Evolutionary conservation across 2,329 filamentous ascomycete species (phyloP).

Genomic region (Phialophora tarda): DNA sequence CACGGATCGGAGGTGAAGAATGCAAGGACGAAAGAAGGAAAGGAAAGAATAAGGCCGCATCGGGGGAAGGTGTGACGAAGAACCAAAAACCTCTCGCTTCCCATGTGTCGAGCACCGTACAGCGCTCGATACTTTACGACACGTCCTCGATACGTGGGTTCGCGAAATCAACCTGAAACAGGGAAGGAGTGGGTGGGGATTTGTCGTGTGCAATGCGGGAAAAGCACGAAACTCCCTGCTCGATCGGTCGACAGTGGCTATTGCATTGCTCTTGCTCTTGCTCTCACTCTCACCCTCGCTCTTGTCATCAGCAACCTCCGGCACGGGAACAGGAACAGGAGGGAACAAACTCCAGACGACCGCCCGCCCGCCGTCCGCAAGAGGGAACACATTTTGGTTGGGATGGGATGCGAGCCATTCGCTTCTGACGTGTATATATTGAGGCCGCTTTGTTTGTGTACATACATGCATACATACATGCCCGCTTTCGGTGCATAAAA

Average conservation of each 20-base stretch:
- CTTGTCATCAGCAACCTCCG: neutral
- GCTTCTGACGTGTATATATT: slow-evolving; percentile 8
- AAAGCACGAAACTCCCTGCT: neutral
- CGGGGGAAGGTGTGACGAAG: neutral
- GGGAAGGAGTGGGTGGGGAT: neutral
- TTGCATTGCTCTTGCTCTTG: neutral
- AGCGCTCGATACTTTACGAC: neutral
- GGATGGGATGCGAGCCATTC: neutral
- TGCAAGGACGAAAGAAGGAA: neutral
- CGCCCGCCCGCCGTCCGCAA: neutral
- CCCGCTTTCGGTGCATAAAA: neutral
- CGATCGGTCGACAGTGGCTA: neutral
- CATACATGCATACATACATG: neutral
- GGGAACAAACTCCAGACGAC: neutral
- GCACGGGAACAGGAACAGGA: neutral
- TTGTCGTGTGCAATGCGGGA: neutral
- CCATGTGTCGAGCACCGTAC: neutral
- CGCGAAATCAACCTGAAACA: neutral
- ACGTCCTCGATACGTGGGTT: neutral
- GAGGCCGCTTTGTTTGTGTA: neutral
- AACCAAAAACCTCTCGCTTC: neutral
- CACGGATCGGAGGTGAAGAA: neutral
- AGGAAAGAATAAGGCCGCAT: neutral
- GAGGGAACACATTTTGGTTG: neutral
- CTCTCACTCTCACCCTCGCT: neutral